These are phyloP conservation scores for Tylopilus felleus DNA, from an alignment of 768 basidiomycete genomes.

Conservation along the genomic window DNA sequence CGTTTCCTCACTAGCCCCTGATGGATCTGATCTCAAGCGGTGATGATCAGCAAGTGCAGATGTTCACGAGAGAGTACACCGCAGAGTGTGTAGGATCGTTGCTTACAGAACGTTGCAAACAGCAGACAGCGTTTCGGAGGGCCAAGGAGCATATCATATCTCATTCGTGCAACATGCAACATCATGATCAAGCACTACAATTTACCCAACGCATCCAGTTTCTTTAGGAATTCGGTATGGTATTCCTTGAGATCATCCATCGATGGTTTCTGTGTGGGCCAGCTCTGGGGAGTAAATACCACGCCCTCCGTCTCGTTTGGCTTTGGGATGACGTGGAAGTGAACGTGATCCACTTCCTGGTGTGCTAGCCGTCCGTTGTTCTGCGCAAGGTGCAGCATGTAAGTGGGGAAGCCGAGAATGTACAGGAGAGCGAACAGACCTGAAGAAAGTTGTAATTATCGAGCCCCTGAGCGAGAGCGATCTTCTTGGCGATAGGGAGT, in stretches of 20 bases:
- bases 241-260: constrained; percentile 25
- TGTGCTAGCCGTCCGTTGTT: constrained; percentile 68
- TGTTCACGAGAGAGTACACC: too few relatives aligned
- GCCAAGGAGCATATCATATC: too few relatives aligned
- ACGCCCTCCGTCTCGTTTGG: constrained; percentile 71
- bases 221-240: constrained; percentile 16
- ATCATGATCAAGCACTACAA: too few relatives aligned
- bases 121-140: too few relatives aligned
- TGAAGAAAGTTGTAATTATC: constrained; percentile 87
- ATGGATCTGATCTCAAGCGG: too few relatives aligned
- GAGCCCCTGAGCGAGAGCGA: constrained; percentile 68
- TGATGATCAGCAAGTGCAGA: too few relatives aligned
- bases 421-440: constrained; percentile 27
- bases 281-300: constrained; percentile 50
- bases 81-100: too few relatives aligned
- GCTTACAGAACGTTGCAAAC: too few relatives aligned
- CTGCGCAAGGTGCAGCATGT: constrained; percentile 27
- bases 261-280: constrained; percentile 40
- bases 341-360: constrained; percentile 80
- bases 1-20: too few relatives aligned
- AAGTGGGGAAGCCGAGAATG: neutral
- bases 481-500: constrained; percentile 83
- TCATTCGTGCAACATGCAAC: too few relatives aligned
- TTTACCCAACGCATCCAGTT: constrained; percentile 16
- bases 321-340: constrained; percentile 95